Base-by-base conservation (phyloP, 148 eudicot species). In the Camellia lanceoleosa region DNA sequence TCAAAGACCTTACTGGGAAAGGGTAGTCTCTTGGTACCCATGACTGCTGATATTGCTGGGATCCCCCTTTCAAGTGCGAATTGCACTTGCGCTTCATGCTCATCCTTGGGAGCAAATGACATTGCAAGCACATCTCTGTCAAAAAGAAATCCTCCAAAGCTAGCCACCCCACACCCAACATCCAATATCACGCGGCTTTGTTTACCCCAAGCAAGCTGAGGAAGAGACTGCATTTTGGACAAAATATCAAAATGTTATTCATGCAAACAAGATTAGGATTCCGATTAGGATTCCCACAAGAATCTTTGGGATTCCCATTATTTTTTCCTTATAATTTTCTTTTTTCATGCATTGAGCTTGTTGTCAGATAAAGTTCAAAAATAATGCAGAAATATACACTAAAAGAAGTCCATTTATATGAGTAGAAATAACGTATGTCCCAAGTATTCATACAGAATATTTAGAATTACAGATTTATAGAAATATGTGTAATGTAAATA, bases 91-190 rank as follows among this genome's bases (percentile, higher is more conserved):
- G 97, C 97, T 86, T 90, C 97, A 47, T 92, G 97, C 66, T 90
- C 97, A 68, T 92, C 97, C 80, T 92, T 92, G 46, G 97, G 97
- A 79, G 94, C 97, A 71, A 92, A 76, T 74, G 97, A 92, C 92
- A 92, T 84, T 49, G 97, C 72, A 55, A 90, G 84, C 7, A 92
- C 94, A 71, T 92, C 90, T 80, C 87, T 86, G 62, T 92, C 97
- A 80, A 90, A 92, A 67, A 92, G 89, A 82, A 69, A 90, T 71
- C 97, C 97, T 49, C 97, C 97, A 69, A 92, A 92, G 84, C 97
- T 92, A 66, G 97, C 97, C 65, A 92, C 97, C 23, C 97, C 97
- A 64, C 97, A 90, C 66, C 97, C 97, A 78, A 92, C 90, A 83
- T 91, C 95, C 81, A 91, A 83, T 67, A 91, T 76, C 49, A 89